phyloP scores from a whole-genome alignment of 2,329 filamentous ascomycete genomes.

The Lasiodiplodia sp. region DNA sequence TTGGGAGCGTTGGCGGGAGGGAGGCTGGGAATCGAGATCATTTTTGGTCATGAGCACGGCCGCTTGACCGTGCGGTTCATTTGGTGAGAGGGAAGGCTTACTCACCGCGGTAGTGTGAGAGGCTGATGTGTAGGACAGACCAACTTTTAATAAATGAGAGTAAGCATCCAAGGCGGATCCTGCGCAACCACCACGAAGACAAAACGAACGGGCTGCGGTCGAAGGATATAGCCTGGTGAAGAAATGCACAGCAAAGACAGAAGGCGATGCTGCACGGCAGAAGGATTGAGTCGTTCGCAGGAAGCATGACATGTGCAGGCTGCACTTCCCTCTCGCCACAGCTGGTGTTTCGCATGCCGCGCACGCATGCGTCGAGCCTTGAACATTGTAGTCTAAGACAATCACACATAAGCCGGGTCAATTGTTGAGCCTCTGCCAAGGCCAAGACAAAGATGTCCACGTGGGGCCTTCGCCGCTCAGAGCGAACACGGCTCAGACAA shows the following conservation, averaged over 20 bases:
- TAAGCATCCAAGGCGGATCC: too few species aligned
- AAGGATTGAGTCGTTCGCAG: not conserved
- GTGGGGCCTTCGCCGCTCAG: constrained; percentile 8
- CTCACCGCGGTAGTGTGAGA: not conserved
- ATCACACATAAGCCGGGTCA: constrained; percentile 3
- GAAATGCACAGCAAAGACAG: not conserved
- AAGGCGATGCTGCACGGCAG: not conserved
- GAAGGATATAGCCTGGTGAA: not conserved
- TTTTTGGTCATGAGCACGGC: too few species aligned
- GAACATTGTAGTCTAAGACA: constrained; percentile 19
- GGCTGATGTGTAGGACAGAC: too few species aligned
- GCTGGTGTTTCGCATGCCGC: constrained; percentile 15
- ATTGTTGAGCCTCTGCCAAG: constrained; percentile 13
- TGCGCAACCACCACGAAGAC: not conserved
- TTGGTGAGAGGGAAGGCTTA: not conserved
- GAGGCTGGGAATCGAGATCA: too few species aligned
- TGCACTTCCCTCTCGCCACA: constrained; percentile 1
- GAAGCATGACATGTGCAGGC: not conserved
- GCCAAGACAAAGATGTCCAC: constrained; percentile 7
- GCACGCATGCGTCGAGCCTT: constrained; percentile 1
- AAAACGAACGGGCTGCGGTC: not conserved
- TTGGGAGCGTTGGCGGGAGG: too few species aligned
- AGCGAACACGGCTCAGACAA: not conserved
- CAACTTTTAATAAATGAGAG: too few species aligned
- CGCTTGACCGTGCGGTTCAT: too few species aligned